Evolutionary conservation across 2,329 filamentous ascomycete genomes (phyloP).

Genomic region (Talaromyces marneffei): DNA sequence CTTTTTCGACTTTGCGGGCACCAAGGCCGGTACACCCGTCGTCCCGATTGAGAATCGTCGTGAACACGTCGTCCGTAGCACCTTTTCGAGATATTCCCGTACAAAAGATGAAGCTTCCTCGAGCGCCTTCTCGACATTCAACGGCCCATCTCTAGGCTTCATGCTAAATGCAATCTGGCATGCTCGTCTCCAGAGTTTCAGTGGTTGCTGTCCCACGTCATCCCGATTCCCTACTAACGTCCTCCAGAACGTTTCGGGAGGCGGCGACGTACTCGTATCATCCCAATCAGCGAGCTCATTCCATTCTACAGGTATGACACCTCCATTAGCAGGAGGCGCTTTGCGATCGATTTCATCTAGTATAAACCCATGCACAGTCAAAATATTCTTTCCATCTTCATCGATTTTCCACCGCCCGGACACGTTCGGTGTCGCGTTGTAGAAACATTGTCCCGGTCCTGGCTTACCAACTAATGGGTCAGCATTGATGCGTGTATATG

Average conservation of each 20-base stretch:
- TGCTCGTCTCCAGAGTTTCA: slow-evolving; percentile 6
- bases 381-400: slow-evolving; percentile 17
- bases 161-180: slow-evolving; percentile 3
- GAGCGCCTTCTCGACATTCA: not conserved
- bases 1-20: not conserved
- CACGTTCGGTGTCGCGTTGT: slow-evolving; percentile 15
- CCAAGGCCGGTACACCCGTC: not conserved
- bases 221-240: slow-evolving; percentile 10
- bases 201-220: not conserved
- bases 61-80: slow-evolving; percentile 4
- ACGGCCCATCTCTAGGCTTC: slow-evolving; percentile 6
- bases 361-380: slow-evolving; percentile 5
- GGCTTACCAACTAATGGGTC: slow-evolving; percentile 19
- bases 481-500: slow-evolving; percentile 18
- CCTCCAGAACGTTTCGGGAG: slow-evolving; percentile 1
- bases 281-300: slow-evolving; percentile 10
- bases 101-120: slow-evolving; percentile 6
- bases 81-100: slow-evolving; percentile 4
- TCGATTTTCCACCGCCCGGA: slow-evolving; percentile 11
- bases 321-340: not conserved
- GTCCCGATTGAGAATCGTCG: not conserved
- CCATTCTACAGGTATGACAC: slow-evolving; percentile 21
- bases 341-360: slow-evolving; percentile 3
- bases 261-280: not conserved
- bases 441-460: slow-evolving; percentile 5